A percentile compares a stretch with the other conserved stretches of the same genome.
These are phyloP conservation scores for Trametes meyenii DNA, from an alignment of 768 basidiomycete genomes.

Conservation along the genomic window DNA sequence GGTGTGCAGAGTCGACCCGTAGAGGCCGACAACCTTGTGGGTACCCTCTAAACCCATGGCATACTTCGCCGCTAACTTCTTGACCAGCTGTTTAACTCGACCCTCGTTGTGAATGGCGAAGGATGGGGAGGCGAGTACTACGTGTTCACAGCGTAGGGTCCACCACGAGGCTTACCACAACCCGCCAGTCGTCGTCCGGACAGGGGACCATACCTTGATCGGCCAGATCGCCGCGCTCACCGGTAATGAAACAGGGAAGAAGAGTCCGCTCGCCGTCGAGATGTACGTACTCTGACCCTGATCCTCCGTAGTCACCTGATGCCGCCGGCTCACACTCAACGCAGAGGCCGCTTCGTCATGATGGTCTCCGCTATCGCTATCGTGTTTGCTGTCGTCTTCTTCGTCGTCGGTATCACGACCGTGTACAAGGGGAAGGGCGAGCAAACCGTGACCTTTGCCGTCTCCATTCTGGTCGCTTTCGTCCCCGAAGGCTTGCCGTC, in stretches of 20 bases:
- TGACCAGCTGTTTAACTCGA: conserved; percentile 67
- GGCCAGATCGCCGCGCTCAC: conserved; percentile 72
- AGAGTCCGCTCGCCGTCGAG: conserved; percentile 67
- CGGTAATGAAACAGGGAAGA: conserved; percentile 63
- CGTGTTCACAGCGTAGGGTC: neutral
- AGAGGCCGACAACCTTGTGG: conserved; percentile 67
- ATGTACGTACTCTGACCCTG: conserved; percentile 46
- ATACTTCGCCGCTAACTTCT: neutral
- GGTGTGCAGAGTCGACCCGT: conserved; percentile 54
- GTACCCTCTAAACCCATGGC: conserved; percentile 3
- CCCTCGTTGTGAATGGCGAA: conserved; percentile 71
- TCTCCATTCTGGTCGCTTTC: conserved; percentile 63
- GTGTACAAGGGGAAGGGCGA: conserved; percentile 65
- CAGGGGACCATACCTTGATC: conserved; percentile 68
- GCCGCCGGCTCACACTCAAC: conserved; percentile 9
- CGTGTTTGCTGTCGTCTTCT: conserved; percentile 63
- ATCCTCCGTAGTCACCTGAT: neutral
- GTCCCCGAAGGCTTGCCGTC: conserved; percentile 67
- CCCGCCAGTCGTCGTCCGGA: conserved; percentile 59
- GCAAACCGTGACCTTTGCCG: conserved; percentile 63
- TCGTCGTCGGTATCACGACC: conserved; percentile 65
- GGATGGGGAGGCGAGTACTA: conserved; percentile 59
- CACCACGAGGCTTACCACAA: neutral
- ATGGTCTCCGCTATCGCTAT: conserved; percentile 65
- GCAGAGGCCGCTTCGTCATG: conserved; percentile 60